Percentiles rank a stretch among this genome's conserved stretches.
phyloP scores from a whole-genome alignment of 75 land plant genomes.

The Pinus tabuliformis region DNA sequence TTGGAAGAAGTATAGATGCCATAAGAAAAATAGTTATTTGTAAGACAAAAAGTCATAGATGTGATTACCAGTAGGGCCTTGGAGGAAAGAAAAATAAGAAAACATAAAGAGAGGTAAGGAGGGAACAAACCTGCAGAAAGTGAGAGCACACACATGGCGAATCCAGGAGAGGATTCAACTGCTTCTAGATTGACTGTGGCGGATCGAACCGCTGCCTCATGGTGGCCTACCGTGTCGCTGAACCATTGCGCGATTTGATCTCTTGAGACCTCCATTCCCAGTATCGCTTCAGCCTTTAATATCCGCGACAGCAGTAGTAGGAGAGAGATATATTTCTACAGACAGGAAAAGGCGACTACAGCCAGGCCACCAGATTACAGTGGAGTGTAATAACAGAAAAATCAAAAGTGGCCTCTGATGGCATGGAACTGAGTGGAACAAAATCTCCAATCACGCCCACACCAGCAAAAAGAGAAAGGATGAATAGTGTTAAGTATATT shows the following conservation, averaged over 20 bases:
- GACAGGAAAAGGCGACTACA: too few species aligned
- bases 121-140: conserved; percentile 3
- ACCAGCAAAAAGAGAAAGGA: too few species aligned
- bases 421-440: too few species aligned
- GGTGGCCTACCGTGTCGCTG: not conserved
- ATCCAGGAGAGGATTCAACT: conserved; percentile 1
- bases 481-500: too few species aligned
- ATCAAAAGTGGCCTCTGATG: too few species aligned
- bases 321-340: too few species aligned
- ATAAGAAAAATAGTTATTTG: too few species aligned
- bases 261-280: not conserved
- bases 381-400: too few species aligned
- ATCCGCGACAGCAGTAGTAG: too few species aligned
- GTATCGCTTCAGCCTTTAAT: not conserved
- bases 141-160: not conserved
- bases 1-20: too few species aligned
- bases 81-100: not conserved
- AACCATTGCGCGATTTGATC: conserved; percentile 1
- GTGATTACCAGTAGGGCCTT: not conserved
- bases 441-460: too few species aligned
- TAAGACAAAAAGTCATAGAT: not conserved
- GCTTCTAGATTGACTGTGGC: conserved; percentile 5
- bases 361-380: too few species aligned
- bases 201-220: not conserved
- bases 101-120: not conserved